A percentile compares a stretch with the other conserved stretches of the same genome.
Evolutionary conservation across 345 rosid genomes (phyloP).

Genomic region (Corymbia maculata): DNA sequence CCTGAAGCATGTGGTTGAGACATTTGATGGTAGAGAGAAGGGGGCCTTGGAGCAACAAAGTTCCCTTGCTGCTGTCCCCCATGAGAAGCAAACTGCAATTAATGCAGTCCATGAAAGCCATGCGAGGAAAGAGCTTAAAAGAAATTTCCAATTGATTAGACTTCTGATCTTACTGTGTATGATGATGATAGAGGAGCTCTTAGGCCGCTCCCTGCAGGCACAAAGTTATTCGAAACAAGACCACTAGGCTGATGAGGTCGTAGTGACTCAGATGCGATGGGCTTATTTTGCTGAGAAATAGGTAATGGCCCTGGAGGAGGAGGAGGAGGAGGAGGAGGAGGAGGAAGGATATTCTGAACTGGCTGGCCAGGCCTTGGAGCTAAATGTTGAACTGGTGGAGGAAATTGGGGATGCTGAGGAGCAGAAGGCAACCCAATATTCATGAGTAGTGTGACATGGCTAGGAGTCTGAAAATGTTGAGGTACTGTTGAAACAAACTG

Average conservation of each 20-base stretch:
- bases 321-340: constrained; percentile 26
- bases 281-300: constrained; percentile 37
- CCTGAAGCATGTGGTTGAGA: constrained; percentile 38
- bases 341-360: constrained; percentile 36
- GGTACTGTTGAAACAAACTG: constrained; percentile 56
- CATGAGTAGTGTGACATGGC: constrained; percentile 44
- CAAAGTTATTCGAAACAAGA: constrained; percentile 37
- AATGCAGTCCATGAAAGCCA: constrained; percentile 2
- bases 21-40: constrained; percentile 39
- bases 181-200: constrained; percentile 52
- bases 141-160: not conserved
- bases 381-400: constrained; percentile 52
- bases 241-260: constrained; percentile 35
- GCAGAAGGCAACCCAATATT: constrained; percentile 64
- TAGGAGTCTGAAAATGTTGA: constrained; percentile 64
- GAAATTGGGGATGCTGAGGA: constrained; percentile 51
- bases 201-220: constrained; percentile 45
- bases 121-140: not conserved
- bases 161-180: constrained; percentile 42
- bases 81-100: constrained; percentile 61
- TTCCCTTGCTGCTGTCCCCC: constrained; percentile 40
- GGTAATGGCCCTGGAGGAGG: constrained; percentile 33
- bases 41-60: constrained; percentile 12
- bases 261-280: constrained; percentile 37
- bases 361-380: constrained; percentile 58